These are phyloP conservation scores for Neurospora discreta DNA, from an alignment of 495 filamentous ascomycete genomes.

Conservation along the genomic window DNA sequence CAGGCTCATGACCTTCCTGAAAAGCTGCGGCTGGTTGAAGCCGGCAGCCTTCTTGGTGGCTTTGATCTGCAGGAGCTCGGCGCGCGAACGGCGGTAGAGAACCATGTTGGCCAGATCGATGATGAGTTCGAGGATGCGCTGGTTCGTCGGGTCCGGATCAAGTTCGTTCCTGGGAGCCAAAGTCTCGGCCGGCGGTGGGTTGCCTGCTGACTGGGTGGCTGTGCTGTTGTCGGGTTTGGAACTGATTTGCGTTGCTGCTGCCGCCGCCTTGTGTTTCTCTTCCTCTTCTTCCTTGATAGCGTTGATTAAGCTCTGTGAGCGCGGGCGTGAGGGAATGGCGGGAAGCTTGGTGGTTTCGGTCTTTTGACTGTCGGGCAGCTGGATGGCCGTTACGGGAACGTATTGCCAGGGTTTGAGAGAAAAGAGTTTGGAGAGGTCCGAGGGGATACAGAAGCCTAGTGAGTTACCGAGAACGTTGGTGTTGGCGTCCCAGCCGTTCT, in stretches of 20 bases:
- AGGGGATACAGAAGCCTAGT: constrained; percentile 75
- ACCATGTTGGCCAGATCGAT: constrained; percentile 86
- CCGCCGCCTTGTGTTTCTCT: constrained; percentile 9
- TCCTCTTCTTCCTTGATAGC: constrained; percentile 22
- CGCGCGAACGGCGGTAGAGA: constrained; percentile 62
- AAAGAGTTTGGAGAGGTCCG: constrained; percentile 66
- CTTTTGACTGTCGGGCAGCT: constrained; percentile 30
- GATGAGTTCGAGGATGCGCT: constrained; percentile 65
- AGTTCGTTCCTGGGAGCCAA: constrained; percentile 21
- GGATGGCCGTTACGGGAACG: constrained; percentile 30
- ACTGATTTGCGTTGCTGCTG: background rate
- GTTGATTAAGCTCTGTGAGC: constrained; percentile 22
- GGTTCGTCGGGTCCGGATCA: constrained; percentile 56
- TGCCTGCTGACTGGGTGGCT: constrained; percentile 4
- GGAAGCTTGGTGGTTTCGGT: constrained; percentile 27
- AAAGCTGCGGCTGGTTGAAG: constrained; percentile 67
- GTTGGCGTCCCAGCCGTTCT: constrained; percentile 85
- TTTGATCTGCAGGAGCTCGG: constrained; percentile 54
- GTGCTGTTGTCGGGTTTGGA: background rate
- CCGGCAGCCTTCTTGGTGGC: constrained; percentile 41
- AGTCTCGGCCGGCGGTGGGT: background rate
- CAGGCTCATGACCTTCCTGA: constrained; percentile 70
- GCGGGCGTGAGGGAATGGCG: constrained; percentile 20
- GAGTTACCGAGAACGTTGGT: constrained; percentile 73
- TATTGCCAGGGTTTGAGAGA: constrained; percentile 41